phyloP scores from a whole-genome alignment of 169 alveolate genomes.

The Fabrea salina region DNA sequence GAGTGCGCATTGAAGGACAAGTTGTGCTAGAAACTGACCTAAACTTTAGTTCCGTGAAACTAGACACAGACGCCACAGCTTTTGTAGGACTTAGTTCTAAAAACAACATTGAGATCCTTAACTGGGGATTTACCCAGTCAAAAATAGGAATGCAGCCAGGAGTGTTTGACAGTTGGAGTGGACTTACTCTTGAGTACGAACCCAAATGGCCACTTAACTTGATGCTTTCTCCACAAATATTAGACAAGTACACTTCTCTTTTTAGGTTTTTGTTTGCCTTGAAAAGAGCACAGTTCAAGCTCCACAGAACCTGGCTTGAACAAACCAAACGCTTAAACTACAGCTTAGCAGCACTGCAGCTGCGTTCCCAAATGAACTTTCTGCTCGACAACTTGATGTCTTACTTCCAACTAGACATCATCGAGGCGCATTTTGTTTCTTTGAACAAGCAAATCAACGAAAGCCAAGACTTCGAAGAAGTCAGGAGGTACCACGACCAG shows the following conservation, averaged over 20 bases:
- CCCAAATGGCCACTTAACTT: conserved; percentile 61
- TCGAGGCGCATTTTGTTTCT: conserved; percentile 41
- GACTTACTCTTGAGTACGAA: conserved; percentile 52
- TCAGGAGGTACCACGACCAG: conserved; percentile 47
- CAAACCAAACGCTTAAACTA: conserved; percentile 18
- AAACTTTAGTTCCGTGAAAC: conserved; percentile 26
- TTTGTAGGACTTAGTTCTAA: conserved; percentile 51
- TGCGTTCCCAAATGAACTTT: conserved; percentile 46
- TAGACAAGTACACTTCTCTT: conserved; percentile 54
- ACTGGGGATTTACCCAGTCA: conserved; percentile 40
- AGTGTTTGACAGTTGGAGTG: conserved; percentile 50
- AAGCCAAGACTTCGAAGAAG: conserved; percentile 60
- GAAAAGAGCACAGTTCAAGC: conserved; percentile 52
- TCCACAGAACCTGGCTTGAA: conserved; percentile 41
- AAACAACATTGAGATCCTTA: conserved; percentile 29
- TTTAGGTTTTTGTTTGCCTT: conserved; percentile 57
- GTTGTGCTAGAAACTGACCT: neutral
- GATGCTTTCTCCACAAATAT: conserved; percentile 49
- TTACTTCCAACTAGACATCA: conserved; percentile 54
- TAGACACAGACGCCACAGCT: conserved; percentile 54
- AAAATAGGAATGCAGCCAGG: conserved; percentile 8
- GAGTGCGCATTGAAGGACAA: conserved; percentile 2
- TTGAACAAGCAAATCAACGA: conserved; percentile 38
- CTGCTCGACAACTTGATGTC: conserved; percentile 54
- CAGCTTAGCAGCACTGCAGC: conserved; percentile 21